Conservation (phyloP, 441 rosid genomes). For the Pelargonium cotyledonis region DNA sequence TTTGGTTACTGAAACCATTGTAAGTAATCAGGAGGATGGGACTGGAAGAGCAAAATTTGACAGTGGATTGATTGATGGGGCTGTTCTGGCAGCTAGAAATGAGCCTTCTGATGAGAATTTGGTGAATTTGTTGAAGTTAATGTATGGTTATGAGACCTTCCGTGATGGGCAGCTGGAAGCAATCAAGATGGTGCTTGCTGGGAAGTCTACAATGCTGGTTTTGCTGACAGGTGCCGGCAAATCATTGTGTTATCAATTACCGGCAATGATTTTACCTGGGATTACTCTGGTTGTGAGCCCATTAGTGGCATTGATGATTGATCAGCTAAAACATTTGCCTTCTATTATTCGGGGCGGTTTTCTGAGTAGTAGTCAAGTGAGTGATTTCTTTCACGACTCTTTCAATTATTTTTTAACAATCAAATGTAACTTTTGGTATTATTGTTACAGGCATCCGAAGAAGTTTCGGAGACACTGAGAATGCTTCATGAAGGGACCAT, state of each 20-base stretch:
- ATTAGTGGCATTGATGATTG: constrained; percentile 86
- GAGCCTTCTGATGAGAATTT: constrained; percentile 65
- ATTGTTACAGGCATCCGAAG: constrained; percentile 54
- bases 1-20: constrained; percentile 33
- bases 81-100: constrained; percentile 36
- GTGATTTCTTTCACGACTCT: background rate
- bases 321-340: constrained; percentile 87
- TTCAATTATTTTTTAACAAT: background rate
- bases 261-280: constrained; percentile 72
- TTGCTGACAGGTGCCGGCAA: constrained; percentile 93
- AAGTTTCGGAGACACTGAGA: constrained; percentile 60
- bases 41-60: constrained; percentile 17
- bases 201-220: constrained; percentile 69
- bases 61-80: constrained; percentile 37
- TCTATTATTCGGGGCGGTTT: constrained; percentile 55
- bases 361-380: constrained; percentile 73
- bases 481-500: constrained; percentile 57
- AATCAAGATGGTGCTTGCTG: constrained; percentile 56
- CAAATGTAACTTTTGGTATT: background rate
- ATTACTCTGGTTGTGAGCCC: constrained; percentile 86
- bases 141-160: constrained; percentile 70
- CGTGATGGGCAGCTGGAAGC: constrained; percentile 79
- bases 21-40: constrained; percentile 19
- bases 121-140: constrained; percentile 51
- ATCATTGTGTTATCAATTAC: constrained; percentile 87